Percentiles rank a stretch among this genome's conserved stretches.
Conservation (phyloP, 192 early-diverging fungal genomes). For the Neocallimastix lanati region DNA sequence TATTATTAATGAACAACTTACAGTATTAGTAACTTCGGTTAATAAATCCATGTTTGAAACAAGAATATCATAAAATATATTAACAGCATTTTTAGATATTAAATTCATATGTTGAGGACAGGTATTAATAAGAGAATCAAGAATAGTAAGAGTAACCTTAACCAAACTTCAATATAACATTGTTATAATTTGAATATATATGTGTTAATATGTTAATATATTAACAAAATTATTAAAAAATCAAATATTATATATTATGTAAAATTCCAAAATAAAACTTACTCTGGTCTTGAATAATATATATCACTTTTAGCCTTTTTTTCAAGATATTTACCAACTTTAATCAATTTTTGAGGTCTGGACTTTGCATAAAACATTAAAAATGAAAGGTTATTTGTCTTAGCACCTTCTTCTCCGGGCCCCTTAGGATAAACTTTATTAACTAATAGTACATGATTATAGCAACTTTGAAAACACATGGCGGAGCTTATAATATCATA, state of each 20-base stretch:
- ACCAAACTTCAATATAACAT: too few species aligned
- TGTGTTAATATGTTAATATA: too few species aligned
- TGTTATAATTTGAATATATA: too few species aligned
- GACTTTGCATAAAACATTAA: slow-evolving; percentile 73
- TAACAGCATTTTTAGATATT: not conserved
- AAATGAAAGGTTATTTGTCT: slow-evolving; percentile 62
- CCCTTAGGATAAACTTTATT: slow-evolving; percentile 25
- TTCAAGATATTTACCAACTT: slow-evolving; percentile 69
- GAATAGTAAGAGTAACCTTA: not conserved
- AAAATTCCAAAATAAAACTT: too few species aligned
- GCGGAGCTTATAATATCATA: not conserved
- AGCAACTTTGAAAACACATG: slow-evolving; percentile 6
- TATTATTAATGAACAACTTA: too few species aligned
- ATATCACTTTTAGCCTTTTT: slow-evolving; percentile 47
- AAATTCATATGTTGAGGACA: not conserved
- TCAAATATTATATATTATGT: too few species aligned
- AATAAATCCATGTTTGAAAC: not conserved
- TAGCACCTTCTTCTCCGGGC: slow-evolving; percentile 50
- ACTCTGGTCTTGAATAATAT: slow-evolving; percentile 33
- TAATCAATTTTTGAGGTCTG: slow-evolving; percentile 74
- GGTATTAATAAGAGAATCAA: not conserved
- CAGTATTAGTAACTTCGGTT: not conserved
- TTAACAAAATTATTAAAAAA: too few species aligned
- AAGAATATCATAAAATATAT: not conserved
- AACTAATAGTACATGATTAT: slow-evolving; percentile 20